phyloP scores from a whole-genome alignment of 2,329 filamentous ascomycete species.

The Nigrograna mackinnonii region DNA sequence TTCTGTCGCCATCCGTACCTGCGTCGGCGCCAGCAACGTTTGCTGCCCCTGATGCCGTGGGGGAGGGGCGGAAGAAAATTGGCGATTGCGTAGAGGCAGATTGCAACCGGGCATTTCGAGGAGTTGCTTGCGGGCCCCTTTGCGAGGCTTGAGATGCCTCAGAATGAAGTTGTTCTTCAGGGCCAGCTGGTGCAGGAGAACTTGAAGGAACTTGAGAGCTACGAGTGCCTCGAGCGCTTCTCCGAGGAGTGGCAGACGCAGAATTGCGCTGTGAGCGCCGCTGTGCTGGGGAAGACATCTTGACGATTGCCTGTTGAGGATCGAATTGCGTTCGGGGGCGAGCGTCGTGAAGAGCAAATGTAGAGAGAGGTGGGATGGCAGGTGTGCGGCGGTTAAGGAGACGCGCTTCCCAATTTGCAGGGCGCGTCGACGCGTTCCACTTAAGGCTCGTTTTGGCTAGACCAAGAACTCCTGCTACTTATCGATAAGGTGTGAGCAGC shows the following conservation, averaged over 20 bases:
- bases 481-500: no score
- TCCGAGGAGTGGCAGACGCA: constrained; percentile 58
- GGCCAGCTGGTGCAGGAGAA: constrained; percentile 48
- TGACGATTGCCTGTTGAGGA: constrained; percentile 3
- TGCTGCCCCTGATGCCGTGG: constrained; percentile 46
- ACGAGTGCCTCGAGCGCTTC: constrained; percentile 56
- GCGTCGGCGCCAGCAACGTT: constrained; percentile 42
- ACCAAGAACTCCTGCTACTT: no score
- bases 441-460: no score
- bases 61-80: constrained; percentile 73
- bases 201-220: constrained; percentile 59
- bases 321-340: constrained; percentile 2
- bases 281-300: constrained; percentile 66
- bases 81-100: constrained; percentile 65
- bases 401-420: no score
- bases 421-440: no score
- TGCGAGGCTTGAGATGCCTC: constrained; percentile 46
- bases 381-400: constrained; percentile 4
- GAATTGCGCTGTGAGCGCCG: constrained; percentile 60
- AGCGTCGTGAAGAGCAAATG: not conserved
- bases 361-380: constrained; percentile 16
- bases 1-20: constrained; percentile 65
- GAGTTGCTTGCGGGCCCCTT: constrained; percentile 48
- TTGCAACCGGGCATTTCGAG: constrained; percentile 48
- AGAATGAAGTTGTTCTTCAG: constrained; percentile 47